A percentile compares a stretch with the other conserved stretches of the same genome.
Conservation (phyloP, 768 basidiomycete genomes). For the Dictyophora rubrovolvata region DNA sequence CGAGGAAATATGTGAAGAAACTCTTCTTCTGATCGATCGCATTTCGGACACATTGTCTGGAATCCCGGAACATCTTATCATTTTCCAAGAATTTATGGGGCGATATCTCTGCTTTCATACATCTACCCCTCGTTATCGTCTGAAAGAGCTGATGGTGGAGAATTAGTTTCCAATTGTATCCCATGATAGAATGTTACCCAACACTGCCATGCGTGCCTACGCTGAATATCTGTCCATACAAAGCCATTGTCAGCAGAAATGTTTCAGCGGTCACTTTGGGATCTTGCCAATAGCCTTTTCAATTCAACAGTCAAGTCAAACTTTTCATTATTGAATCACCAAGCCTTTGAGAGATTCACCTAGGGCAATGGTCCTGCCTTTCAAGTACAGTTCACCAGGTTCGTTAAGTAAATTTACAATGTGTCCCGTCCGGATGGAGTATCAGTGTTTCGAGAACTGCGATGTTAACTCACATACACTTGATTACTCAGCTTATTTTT, state of each 20-base stretch:
- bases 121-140: background rate
- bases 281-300: constrained; percentile 60
- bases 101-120: background rate
- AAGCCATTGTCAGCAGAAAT: constrained; percentile 61
- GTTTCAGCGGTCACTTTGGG: constrained; percentile 53
- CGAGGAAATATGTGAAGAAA: background rate
- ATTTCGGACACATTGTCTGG: background rate
- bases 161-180: background rate
- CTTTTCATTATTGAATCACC: background rate
- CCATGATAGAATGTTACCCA: no score
- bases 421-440: constrained; percentile 44
- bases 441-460: constrained; percentile 57
- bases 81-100: background rate
- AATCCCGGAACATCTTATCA: background rate
- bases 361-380: constrained; percentile 41
- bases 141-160: background rate
- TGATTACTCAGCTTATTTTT: no score
- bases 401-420: constrained; percentile 46
- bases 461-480: no score
- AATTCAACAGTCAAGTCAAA: background rate
- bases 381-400: constrained; percentile 55
- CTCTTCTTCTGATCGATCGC: background rate
- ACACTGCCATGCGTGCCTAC: constrained; percentile 47
- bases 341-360: background rate
- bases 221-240: constrained; percentile 58